Conservation (phyloP, 2,329 filamentous ascomycete species). For the Ascomycota sp. region DNA sequence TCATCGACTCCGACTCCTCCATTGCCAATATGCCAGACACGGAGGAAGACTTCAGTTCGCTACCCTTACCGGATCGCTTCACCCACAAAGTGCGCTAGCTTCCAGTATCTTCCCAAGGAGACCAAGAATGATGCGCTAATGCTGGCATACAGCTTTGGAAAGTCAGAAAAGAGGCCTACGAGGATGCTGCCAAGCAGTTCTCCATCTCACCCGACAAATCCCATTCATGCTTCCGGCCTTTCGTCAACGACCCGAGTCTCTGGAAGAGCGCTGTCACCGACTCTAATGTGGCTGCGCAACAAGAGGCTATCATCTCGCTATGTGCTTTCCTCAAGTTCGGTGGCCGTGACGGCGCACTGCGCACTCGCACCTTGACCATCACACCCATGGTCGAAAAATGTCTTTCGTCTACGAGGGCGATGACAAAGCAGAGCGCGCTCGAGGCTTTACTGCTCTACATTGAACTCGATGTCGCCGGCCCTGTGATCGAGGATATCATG, state of each 20-base stretch:
- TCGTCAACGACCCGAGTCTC: constrained; percentile 58
- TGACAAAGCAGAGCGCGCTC: constrained; percentile 65
- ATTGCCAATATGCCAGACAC: constrained; percentile 45
- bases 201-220: constrained; percentile 64
- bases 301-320: constrained; percentile 70
- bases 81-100: constrained; percentile 73
- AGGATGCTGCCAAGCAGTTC: constrained; percentile 76
- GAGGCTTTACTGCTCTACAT: constrained; percentile 77
- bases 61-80: constrained; percentile 62
- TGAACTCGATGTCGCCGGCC: constrained; percentile 67
- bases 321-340: constrained; percentile 86
- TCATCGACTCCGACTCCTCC: constrained; percentile 4
- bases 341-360: constrained; percentile 53
- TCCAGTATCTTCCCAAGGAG: no score
- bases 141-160: constrained; percentile 52
- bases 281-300: constrained; percentile 89
- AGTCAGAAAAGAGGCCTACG: constrained; percentile 82
- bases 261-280: constrained; percentile 89
- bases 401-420: constrained; percentile 64
- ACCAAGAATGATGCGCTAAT: no score
- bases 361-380: constrained; percentile 56
- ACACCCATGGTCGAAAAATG: constrained; percentile 76
- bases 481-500: constrained; percentile 75
- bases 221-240: constrained; percentile 69
- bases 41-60: constrained; percentile 61